Conservation (phyloP, 192 early-diverging fungal species). For the Gaertneriomyces semiglobifer region DNA sequence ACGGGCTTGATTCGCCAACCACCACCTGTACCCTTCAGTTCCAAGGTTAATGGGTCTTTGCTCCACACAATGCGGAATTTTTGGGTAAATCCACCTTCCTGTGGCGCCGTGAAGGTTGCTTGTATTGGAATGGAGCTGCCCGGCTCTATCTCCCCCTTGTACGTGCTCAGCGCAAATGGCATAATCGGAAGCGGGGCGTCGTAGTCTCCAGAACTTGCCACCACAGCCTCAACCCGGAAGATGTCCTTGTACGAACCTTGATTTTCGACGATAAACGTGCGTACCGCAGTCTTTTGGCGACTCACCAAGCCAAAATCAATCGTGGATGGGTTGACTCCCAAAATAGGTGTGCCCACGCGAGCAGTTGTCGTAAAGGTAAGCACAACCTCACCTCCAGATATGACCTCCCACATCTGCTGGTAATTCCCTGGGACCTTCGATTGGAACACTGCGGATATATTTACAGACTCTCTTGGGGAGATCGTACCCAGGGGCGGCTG, state of each 20-base stretch:
- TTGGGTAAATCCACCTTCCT: constrained; percentile 41
- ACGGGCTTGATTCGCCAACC: constrained; percentile 41
- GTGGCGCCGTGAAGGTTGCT: constrained; percentile 42
- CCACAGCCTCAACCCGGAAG: constrained; percentile 44
- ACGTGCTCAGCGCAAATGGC: constrained; percentile 34
- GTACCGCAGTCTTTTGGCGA: constrained; percentile 33
- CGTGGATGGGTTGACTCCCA: constrained; percentile 31
- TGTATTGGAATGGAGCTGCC: constrained; percentile 33
- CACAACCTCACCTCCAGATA: constrained; percentile 50
- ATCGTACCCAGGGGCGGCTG: constrained; percentile 43
- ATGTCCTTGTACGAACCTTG: constrained; percentile 47
- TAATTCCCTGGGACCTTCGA: constrained; percentile 42
- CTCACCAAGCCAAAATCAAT: constrained; percentile 57
- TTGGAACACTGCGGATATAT: constrained; percentile 45
- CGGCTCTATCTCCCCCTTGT: constrained; percentile 39
- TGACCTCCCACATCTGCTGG: constrained; percentile 48
- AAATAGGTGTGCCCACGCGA: constrained; percentile 49
- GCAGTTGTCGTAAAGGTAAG: constrained; percentile 48
- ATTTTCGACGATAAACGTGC: constrained; percentile 47
- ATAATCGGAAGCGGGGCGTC: constrained; percentile 11
- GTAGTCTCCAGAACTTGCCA: constrained; percentile 11
- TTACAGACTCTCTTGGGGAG: constrained; percentile 39
- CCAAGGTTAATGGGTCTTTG: constrained; percentile 40
- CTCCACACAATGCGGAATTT: constrained; percentile 44
- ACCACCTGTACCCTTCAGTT: constrained; percentile 48